Evolutionary conservation across 176 grass and related monocot species (phyloP), one percentile per base, ranked within the genome.

Genomic region (Oryza officinalis): DNA sequence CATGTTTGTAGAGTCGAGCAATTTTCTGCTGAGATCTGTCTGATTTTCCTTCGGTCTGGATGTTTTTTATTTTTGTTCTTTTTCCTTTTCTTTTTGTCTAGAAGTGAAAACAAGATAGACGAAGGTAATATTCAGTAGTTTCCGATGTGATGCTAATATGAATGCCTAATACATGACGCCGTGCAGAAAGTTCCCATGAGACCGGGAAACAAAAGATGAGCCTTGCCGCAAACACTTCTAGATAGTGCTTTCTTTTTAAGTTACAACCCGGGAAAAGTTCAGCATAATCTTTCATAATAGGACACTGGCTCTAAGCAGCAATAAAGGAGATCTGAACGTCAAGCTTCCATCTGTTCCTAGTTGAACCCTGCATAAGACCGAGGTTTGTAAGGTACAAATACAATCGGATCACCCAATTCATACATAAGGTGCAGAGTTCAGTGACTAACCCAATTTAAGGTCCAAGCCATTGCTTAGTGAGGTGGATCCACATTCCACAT

Each of bases 401-500:
- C 0, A 70, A 32, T 81, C 33, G 63, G 67, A 72, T 44, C 6
- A 28, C 0, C 49, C 0, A 60, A 4, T 23, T 15, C 11, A n/a
- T 72, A 49, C 15, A 61, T 50, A 13, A 10, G 75, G 7, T 65
- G 41, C 18, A 41, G 10, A 60, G 38, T 25, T 54, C 5, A 61
- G 2, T 27, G n/a, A 67, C 72, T 1, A 65, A 95, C 95, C 92
- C 18, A 95, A 76, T 80, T 94, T 98, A 72, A 98, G 92, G 37
- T 98, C 95, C 71, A 98, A 68, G 4, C 86, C 86, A 43, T 84
- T 86, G 72, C 27, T 87, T 17, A 86, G 80, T 44, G 90, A 91
- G 46, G 82, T 72, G 12, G 84, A 86, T 23, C 82, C 82, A 20
- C 63, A 89, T 46, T 87, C 87, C 46, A 80, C 83, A 17, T 79